Evolutionary conservation across 2,329 filamentous ascomycete genomes (phyloP), one percentile per base, ranked within the genome.

Genomic region (Exophiala oligosperma): DNA sequence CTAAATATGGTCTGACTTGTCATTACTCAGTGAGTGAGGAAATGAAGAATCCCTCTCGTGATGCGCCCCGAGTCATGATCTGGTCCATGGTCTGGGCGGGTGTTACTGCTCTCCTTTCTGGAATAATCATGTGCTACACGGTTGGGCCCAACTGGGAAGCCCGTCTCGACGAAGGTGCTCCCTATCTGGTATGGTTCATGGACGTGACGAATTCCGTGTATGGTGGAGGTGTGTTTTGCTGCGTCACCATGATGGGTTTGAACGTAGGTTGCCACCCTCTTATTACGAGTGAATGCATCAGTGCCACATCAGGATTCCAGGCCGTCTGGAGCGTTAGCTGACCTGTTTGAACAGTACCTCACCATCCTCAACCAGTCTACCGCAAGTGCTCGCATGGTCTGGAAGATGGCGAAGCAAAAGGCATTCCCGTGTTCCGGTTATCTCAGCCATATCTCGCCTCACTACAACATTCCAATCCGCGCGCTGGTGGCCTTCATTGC

Each of bases 371-470:
- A 41, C 37, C 41, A 44, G 24, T 44, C 41, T 41, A 53, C 37
- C 26, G 51, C 51, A 14, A 40, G 37, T 29, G 37, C 51, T 53
- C 24, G 37, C 41, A 17, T 53, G 51, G 51, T 53, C 37, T 28
- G 26, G 26, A 28, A 28, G 17, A 53, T 53, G 51, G 81, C 83
- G 40, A 80, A 84, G 37, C 84, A 87, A 67, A 79, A 81, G 32
- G 84, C 84, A 1, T 84, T 84, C 2, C 84, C 84, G 0, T 81
- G 85, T 66, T 75, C 79, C 1, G 52, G 64, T 9, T 73, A 81
- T 69, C 80, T 86, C 57, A 73, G 77, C n/a, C 70, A 66, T n/a
- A 82, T 87, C 64, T 79, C 81, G 68, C 73, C 77, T 61, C 70
- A 61, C 0, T 77, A 83, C 54, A 82, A 82, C 54, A 85, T 84